Base-by-base conservation (phyloP, 345 rosid genomes). In the Sonneratia alba region DNA sequence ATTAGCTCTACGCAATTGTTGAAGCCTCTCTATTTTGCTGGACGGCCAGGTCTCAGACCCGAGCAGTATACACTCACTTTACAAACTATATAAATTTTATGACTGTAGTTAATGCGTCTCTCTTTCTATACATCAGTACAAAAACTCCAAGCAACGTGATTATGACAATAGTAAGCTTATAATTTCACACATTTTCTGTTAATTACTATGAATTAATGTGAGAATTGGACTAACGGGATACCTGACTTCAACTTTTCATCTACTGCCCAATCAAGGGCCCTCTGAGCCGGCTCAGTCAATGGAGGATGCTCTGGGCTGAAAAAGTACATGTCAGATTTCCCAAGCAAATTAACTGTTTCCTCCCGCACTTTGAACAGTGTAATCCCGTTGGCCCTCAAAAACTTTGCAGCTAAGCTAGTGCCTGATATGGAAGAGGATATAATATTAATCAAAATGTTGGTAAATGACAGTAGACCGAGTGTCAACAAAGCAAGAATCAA, bases 231-330 rank as follows among this genome's bases (percentile, higher is more conserved):
- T 9, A 37, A 68, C 0, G 22, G 19, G 72, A 36, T 64, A 94
- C 98, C 97, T 85, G 98, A 88, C 83, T 90, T 94, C 22, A 83
- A 76, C 78, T 90, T 94, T 82, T 87, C 92, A 49, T 91, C 86
- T n/a, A 88, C 62, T 74, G 96, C 97, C 97, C 91, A 87, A 71
- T 86, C 93, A 79, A 94, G 88, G 72, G 83, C 96, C 73, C 82
- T 85, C 79, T 83, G 97, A 68, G 97, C 96, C 22, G 83, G 97
- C 79, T 82, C 89, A 1, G 98, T 91, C 70, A 90, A 75, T 56
- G 98, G 96, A 72, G 96, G 96, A 79, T 83, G 87, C 90, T 86
- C 93, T 4, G 96, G 95, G 78, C 90, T 84, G 83, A 80, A 83
- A 80, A 73, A 83, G 74, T 75, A 86, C 88, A 91, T 69, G 71